phyloP scores from a whole-genome alignment of 2,329 filamentous ascomycete species.

The Microcera coccophila region DNA sequence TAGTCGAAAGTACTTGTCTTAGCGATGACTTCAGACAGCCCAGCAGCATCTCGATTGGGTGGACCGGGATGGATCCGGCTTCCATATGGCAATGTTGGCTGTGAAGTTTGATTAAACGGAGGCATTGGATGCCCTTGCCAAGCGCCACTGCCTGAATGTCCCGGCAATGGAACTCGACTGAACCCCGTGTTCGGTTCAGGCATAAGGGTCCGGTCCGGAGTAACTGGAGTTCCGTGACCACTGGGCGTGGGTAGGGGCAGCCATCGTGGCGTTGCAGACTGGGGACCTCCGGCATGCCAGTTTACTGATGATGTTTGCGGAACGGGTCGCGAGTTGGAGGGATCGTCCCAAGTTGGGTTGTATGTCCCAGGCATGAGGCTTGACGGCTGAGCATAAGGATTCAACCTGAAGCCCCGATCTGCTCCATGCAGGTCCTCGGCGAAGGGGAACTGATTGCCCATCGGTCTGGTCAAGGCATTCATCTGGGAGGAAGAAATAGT shows the following conservation, averaged over 20 bases:
- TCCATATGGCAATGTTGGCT: background rate
- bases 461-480: slow-evolving; percentile 28
- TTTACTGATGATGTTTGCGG: slow-evolving; percentile 1
- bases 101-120: background rate
- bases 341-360: slow-evolving; percentile 18
- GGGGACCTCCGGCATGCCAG: background rate
- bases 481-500: slow-evolving; percentile 4
- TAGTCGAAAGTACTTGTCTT: slow-evolving; percentile 38
- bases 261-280: too few species aligned
- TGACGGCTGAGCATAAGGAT: background rate
- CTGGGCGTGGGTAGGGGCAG: too few species aligned
- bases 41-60: slow-evolving; percentile 2
- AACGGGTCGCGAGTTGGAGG: slow-evolving; percentile 1
- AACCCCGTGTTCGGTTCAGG: background rate
- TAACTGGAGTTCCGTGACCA: too few species aligned
- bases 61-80: background rate
- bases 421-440: background rate
- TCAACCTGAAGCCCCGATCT: slow-evolving; percentile 1
- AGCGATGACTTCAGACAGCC: slow-evolving; percentile 35
- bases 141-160: background rate
- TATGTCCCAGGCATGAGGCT: slow-evolving; percentile 20
- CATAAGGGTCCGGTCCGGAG: too few species aligned
- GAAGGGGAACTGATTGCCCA: slow-evolving; percentile 27
- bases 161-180: background rate
- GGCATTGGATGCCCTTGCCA: background rate